phyloP scores from a whole-genome alignment of 495 filamentous ascomycete genomes.

The Penicillium desertorum region DNA sequence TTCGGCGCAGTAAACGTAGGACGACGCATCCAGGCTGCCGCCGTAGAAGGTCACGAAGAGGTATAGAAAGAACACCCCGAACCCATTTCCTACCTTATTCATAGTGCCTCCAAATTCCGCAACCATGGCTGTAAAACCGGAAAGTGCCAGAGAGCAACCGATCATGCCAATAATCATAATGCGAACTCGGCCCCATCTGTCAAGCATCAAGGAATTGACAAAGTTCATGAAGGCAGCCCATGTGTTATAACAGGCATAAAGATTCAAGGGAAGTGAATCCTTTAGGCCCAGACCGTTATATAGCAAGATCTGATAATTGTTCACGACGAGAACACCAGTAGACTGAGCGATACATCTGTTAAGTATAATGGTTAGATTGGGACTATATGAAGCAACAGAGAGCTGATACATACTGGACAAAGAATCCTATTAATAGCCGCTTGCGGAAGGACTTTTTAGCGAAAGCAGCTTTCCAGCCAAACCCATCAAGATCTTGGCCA shows the following conservation, averaged over 20 bases:
- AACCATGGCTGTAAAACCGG: constrained; percentile 6
- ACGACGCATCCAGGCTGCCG: constrained; percentile 6
- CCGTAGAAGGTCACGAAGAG: constrained; percentile 12
- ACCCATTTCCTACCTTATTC: constrained; percentile 20
- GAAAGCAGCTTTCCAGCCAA: neutral
- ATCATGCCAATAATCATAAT: neutral
- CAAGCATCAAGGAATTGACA: neutral
- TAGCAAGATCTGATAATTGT: constrained; percentile 24
- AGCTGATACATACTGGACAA: neutral
- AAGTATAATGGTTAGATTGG: too few species aligned
- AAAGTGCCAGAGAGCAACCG: neutral
- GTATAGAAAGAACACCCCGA: constrained; percentile 9
- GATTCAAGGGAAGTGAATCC: neutral
- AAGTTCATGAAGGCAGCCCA: neutral
- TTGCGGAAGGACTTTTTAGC: constrained; percentile 2
- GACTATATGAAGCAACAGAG: too few species aligned
- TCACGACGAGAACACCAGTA: constrained; percentile 13
- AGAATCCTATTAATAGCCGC: neutral
- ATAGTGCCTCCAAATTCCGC: constrained; percentile 13
- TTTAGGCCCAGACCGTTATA: constrained; percentile 19
- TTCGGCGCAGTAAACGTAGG: constrained; percentile 15
- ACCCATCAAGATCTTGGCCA: too few species aligned
- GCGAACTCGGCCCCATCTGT: neutral
- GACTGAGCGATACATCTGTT: constrained; percentile 5
- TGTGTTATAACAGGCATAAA: neutral